A percentile compares a stretch with the other conserved stretches of the same genome.
phyloP scores from a whole-genome alignment of 1,139 yeast species.

The Scheffersomyces segobiensis region DNA sequence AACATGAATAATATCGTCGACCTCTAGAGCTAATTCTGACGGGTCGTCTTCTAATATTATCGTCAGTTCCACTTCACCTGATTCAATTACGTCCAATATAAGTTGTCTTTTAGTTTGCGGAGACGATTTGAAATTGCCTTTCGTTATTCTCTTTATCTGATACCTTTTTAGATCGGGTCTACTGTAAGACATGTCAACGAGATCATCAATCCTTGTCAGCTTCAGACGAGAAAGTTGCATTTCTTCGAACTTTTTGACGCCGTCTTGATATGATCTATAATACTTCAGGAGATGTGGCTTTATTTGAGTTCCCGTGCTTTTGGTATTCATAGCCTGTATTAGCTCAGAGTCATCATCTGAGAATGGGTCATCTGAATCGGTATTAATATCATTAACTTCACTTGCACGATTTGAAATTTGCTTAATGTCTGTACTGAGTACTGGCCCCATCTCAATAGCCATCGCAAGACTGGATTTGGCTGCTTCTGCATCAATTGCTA shows the following conservation, averaged over 20 bases:
- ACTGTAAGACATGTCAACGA: background rate
- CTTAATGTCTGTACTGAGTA: background rate
- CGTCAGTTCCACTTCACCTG: slow-evolving; percentile 29
- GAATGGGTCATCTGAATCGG: slow-evolving; percentile 28
- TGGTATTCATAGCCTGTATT: slow-evolving; percentile 7
- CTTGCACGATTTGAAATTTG: background rate
- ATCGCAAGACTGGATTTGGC: background rate
- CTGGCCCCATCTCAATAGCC: background rate
- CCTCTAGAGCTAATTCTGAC: slow-evolving; percentile 39
- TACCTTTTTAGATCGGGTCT: slow-evolving; percentile 52
- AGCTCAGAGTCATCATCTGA: slow-evolving; percentile 27
- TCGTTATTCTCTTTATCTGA: slow-evolving; percentile 41
- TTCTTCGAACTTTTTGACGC: slow-evolving; percentile 25
- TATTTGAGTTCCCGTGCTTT: background rate
- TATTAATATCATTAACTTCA: background rate
- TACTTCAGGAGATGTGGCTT: slow-evolving; percentile 18
- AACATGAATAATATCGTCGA: slow-evolving; percentile 61
- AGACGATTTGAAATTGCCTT: slow-evolving; percentile 25
- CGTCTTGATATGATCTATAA: slow-evolving; percentile 27
- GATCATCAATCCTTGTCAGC: background rate
- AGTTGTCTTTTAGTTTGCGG: slow-evolving; percentile 36
- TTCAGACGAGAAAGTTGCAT: slow-evolving; percentile 7
- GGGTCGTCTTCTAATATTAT: slow-evolving; percentile 53
- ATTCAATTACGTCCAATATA: slow-evolving; percentile 49
- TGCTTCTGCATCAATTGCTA: slow-evolving; percentile 10